Base-by-base conservation (phyloP, 139 green algal species). In the Picochlorum sp. region DNA sequence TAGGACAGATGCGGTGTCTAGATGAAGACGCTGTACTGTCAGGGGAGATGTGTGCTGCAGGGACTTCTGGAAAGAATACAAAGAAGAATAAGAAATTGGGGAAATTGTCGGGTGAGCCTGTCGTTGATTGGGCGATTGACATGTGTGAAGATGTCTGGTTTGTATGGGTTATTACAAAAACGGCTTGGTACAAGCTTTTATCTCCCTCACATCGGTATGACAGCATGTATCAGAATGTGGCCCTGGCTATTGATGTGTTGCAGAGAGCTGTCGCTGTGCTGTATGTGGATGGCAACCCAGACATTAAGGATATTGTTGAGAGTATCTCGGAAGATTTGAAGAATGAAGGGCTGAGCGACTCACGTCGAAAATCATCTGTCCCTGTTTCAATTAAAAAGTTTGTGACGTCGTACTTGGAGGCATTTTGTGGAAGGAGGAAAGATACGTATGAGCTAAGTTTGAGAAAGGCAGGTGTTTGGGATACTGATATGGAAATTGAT, bases 101-200 rank as follows among this genome's bases (percentile, higher is more conserved):
- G 2, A 54, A 5, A 9, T 8, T 54, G n/a, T 54, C 15, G 7
- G 16, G 47, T 0, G 47, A 54, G 15, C 47, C 11, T 54, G n/a
- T 54, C 15, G 15, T 54, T 54, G 67, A 74, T 28, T 77, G 70
- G 70, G 57, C 61, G 15, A 18, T 77, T 34, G 70, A 77, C 14
- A 41, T 44, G 13, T 41, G 34, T 11, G 28, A 38, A 3, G 15
- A 10, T 16, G 41, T 23, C 3, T 10, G 15, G 16, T 32, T 20
- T 26, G 14, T 73, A 6, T 77, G 70, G 70, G 70, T 41, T 10
- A 20, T 75, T 16, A 69, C 54, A 8, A 45, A 24, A 9, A 20
- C 50, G 10, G 70, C 66, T 2, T 77, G 70, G 70, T 74, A 65
- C 51, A 58, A 45, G 21, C 60, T 75, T 2, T 2, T 59, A 23